Evolutionary conservation across 2,329 filamentous ascomycete genomes (phyloP).

Genomic region (Paecilomyces sp.): DNA sequence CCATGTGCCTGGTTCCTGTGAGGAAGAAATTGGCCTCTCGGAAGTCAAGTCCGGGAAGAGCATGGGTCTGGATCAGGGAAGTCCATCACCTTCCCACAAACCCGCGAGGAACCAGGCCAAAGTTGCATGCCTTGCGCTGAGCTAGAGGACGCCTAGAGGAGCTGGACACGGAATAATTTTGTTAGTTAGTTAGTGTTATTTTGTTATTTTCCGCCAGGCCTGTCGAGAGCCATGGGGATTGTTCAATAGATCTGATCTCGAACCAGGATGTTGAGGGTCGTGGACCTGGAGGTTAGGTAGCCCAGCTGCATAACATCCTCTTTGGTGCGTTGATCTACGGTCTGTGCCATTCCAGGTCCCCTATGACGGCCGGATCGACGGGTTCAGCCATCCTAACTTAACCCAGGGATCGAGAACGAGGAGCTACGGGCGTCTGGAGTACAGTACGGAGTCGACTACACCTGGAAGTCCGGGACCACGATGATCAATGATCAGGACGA

Average conservation of each 20-base stretch:
- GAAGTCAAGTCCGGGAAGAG: background rate
- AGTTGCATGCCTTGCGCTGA: background rate
- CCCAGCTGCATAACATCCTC: background rate
- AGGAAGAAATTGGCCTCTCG: background rate
- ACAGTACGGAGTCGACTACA: no score
- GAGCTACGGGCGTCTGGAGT: no score
- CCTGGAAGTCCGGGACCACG: no score
- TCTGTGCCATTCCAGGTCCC: background rate
- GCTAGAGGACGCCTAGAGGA: background rate
- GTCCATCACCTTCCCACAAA: background rate
- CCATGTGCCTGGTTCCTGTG: no score
- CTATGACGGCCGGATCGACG: background rate
- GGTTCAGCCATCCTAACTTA: background rate
- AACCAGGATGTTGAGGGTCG: background rate
- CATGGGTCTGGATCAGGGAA: background rate
- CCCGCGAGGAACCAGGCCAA: background rate
- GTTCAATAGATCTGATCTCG: background rate
- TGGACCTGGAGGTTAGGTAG: background rate
- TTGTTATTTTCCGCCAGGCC: background rate
- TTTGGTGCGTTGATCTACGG: background rate
- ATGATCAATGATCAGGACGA: background rate
- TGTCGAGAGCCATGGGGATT: no score
- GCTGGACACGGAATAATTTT: background rate
- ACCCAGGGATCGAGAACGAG: background rate
- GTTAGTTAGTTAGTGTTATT: background rate